Evolutionary conservation across 1,139 yeast species (phyloP).

Genomic region (Pichia sp.): DNA sequence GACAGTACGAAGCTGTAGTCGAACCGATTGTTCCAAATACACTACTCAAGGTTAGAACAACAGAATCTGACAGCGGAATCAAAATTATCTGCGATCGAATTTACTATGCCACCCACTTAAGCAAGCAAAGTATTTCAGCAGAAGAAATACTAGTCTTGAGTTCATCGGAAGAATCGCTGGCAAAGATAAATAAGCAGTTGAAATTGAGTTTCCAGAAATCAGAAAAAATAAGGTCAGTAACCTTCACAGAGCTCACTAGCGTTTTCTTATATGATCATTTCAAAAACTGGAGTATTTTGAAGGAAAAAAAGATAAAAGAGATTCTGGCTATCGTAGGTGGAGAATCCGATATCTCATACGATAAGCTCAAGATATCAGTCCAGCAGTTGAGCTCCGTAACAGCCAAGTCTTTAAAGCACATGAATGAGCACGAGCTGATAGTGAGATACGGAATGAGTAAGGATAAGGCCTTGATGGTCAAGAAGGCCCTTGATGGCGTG

Average conservation of each 20-base stretch:
- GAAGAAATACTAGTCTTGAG: constrained; percentile 3
- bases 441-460: constrained; percentile 12
- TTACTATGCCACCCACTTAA: background rate
- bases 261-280: constrained; percentile 1
- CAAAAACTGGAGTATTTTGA: constrained; percentile 7
- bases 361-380: constrained; percentile 10
- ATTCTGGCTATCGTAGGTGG: background rate
- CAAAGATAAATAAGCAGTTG: background rate
- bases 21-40: background rate
- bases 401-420: background rate
- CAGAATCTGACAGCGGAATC: background rate
- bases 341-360: constrained; percentile 3
- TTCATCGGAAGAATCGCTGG: constrained; percentile 3
- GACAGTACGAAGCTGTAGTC: background rate
- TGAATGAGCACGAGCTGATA: constrained; percentile 1
- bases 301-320: background rate
- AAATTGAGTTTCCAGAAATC: background rate
- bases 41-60: constrained; percentile 1
- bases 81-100: constrained; percentile 2
- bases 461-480: constrained; percentile 1
- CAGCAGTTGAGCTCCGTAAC: constrained; percentile 9
- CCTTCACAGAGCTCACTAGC: constrained; percentile 7
- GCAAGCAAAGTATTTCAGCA: background rate
- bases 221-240: background rate
- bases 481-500: constrained; percentile 6